Percentiles rank a stretch among this genome's conserved stretches.
Evolutionary conservation across 768 basidiomycete genomes (phyloP).

Genomic region (Leucocoprinus birnbaumii): DNA sequence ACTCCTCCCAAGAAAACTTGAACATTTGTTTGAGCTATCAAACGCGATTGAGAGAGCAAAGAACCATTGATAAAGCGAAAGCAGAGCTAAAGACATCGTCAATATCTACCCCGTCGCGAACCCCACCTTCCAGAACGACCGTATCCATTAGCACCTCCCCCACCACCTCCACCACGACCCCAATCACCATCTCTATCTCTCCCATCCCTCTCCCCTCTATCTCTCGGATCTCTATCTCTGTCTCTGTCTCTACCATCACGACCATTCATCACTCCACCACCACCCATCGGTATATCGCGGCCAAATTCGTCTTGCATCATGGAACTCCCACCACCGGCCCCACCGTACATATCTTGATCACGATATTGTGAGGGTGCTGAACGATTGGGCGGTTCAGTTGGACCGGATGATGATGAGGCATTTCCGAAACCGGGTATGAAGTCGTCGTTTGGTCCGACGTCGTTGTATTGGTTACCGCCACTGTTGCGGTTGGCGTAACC

Average conservation of each 20-base stretch:
- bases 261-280: constrained; percentile 11
- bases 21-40: too few relatives aligned
- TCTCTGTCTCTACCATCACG: constrained; percentile 7
- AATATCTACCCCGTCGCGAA: constrained; percentile 8
- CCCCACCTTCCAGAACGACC: constrained; percentile 9
- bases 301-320: constrained; percentile 12
- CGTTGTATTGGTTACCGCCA: constrained; percentile 5
- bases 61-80: neutral
- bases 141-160: constrained; percentile 9
- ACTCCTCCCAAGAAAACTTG: too few relatives aligned
- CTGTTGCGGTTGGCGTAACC: neutral
- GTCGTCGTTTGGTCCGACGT: constrained; percentile 9
- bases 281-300: constrained; percentile 1
- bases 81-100: too few relatives aligned
- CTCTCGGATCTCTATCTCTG: constrained; percentile 4
- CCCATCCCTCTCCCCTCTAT: constrained; percentile 3
- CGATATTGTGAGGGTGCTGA: constrained; percentile 7
- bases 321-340: too few relatives aligned
- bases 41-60: too few relatives aligned
- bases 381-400: constrained; percentile 2
- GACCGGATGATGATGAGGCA: too few relatives aligned
- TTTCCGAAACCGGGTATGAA: constrained; percentile 11
- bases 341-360: constrained; percentile 5
- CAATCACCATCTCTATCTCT: constrained; percentile 14
- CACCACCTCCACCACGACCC: constrained; percentile 11